Percentiles rank a stretch among this genome's conserved stretches.
Evolutionary conservation across 345 rosid species (phyloP).

Genomic region (Cardamine occulta): DNA sequence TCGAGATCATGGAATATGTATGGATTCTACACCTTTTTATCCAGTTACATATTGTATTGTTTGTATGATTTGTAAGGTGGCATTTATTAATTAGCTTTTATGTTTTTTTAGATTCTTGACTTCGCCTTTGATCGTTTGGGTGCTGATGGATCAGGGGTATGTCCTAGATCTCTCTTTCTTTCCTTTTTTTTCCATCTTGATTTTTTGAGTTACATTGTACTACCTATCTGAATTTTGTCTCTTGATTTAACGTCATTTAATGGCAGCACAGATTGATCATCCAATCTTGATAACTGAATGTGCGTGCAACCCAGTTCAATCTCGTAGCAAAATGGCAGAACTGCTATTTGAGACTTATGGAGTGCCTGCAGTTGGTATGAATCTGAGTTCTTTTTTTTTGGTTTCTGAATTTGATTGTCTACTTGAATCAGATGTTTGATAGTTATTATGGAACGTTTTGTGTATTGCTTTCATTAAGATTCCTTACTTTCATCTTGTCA

Average conservation of each 20-base stretch:
- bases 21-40: constrained; percentile 26
- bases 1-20: constrained; percentile 98
- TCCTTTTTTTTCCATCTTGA: constrained; percentile 20
- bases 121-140: constrained; percentile 93
- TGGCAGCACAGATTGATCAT: constrained; percentile 87
- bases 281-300: constrained; percentile 94
- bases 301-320: constrained; percentile 87
- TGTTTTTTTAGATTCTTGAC: constrained; percentile 73
- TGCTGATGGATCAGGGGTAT: constrained; percentile 79
- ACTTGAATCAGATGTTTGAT: constrained; percentile 5
- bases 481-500: constrained; percentile 9
- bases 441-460: background rate
- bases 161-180: constrained; percentile 5
- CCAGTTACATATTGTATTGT: background rate
- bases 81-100: background rate
- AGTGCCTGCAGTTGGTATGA: constrained; percentile 91
- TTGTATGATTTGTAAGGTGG: background rate
- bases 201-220: constrained; percentile 15
- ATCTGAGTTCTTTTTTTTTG: constrained; percentile 6
- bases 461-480: constrained; percentile 25
- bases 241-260: constrained; percentile 52
- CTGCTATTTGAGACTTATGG: constrained; percentile 96
- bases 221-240: constrained; percentile 32
- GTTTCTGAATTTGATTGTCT: constrained; percentile 2
- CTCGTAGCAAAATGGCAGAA: constrained; percentile 98